These are phyloP conservation scores for Diospyros lotus DNA, from an alignment of 148 eudicot genomes.

Conservation along the genomic window DNA sequence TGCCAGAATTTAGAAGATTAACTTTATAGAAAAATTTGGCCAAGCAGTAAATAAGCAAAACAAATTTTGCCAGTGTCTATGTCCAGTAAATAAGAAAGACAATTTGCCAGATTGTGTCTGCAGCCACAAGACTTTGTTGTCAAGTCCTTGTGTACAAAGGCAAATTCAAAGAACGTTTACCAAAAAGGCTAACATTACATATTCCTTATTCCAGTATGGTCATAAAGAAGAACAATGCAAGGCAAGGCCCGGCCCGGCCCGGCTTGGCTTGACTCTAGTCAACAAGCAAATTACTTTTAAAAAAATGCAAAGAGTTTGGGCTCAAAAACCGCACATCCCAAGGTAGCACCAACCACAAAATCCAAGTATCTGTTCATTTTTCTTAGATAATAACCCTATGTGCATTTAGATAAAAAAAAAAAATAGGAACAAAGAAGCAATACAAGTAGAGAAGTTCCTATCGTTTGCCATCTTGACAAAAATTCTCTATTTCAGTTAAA, in stretches of 20 bases:
- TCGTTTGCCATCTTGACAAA: background rate
- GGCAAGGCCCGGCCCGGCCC: no score
- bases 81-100: background rate
- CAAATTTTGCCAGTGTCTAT: background rate
- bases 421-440: background rate
- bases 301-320: background rate
- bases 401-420: background rate
- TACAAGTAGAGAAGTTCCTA: background rate
- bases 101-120: no score
- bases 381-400: background rate
- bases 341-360: background rate
- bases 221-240: no score
- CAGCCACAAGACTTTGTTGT: no score
- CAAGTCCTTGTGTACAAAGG: no score
- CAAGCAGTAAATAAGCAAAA: background rate
- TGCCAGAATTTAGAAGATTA: constrained; percentile 7
- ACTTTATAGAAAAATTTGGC: background rate
- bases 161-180: no score
- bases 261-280: background rate
- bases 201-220: no score
- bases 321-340: background rate
- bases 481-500: background rate
- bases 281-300: background rate
- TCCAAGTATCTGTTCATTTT: background rate
- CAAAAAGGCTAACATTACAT: no score